Conservation (phyloP, 257 asterid species). For the Primulina tabacum region DNA sequence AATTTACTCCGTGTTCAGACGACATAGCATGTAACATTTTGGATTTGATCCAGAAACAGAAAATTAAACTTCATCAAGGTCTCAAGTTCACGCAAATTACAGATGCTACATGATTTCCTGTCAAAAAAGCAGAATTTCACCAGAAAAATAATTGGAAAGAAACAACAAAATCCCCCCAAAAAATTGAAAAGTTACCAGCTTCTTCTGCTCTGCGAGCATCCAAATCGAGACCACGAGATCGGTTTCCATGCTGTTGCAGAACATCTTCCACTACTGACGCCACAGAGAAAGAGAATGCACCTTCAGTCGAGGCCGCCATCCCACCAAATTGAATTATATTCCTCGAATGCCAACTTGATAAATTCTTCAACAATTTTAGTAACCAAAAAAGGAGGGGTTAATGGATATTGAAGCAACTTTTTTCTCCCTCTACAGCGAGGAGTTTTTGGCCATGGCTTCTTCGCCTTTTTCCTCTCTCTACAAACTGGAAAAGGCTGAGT, state of each 20-base stretch:
- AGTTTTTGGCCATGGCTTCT: too few relatives aligned
- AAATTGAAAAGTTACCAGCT: conserved; percentile 55
- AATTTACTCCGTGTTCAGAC: neutral
- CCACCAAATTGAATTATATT: conserved; percentile 18
- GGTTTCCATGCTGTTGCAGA: conserved; percentile 82
- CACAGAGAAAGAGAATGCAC: conserved; percentile 64
- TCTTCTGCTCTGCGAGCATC: conserved; percentile 94
- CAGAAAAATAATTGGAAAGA: neutral
- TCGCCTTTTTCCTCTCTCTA: too few relatives aligned
- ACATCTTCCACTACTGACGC: conserved; percentile 94
- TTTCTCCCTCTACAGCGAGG: too few relatives aligned
- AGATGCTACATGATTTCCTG: neutral
- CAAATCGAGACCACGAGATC: conserved; percentile 74
- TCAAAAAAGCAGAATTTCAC: conserved; percentile 15
- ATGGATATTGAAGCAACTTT: too few relatives aligned
- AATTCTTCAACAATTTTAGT: too few relatives aligned
- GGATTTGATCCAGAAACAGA: neutral
- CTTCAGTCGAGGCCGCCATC: conserved; percentile 54
- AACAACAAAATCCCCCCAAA: neutral
- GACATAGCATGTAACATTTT: neutral
- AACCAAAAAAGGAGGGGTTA: too few relatives aligned
- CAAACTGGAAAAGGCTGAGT: too few relatives aligned
- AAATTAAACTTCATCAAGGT: neutral
- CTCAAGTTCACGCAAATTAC: conserved; percentile 1
- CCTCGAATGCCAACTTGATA: conserved; percentile 17